These are phyloP conservation scores for Schizochytrium sp. DNA, from an alignment of 108 stramenopile species.

Conservation along the genomic window DNA sequence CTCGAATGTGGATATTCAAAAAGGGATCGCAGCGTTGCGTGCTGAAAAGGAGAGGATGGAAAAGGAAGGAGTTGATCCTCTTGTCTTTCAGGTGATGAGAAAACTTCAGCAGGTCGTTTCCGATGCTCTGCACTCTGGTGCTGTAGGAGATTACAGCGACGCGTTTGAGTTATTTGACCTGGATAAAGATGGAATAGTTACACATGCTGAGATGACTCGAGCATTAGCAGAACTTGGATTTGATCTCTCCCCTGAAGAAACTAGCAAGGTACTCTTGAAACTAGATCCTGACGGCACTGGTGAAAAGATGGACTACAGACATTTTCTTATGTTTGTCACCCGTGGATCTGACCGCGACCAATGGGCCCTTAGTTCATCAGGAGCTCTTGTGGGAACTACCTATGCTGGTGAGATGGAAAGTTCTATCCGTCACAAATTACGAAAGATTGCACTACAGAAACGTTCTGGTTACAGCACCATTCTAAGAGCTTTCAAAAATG, in stretches of 20 bases:
- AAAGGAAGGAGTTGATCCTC: constrained; percentile 33
- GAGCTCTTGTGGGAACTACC: constrained; percentile 37
- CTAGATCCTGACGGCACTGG: constrained; percentile 29
- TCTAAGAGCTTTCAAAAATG: neutral
- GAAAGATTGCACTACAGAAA: constrained; percentile 26
- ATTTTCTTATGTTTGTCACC: constrained; percentile 58
- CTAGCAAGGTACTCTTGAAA: neutral
- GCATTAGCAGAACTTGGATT: constrained; percentile 21
- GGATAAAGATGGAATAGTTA: constrained; percentile 15
- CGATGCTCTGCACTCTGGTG: constrained; percentile 47
- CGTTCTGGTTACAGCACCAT: constrained; percentile 16
- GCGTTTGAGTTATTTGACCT: constrained; percentile 49
- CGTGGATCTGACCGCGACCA: constrained; percentile 56
- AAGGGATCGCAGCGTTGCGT: constrained; percentile 16
- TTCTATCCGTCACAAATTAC: neutral
- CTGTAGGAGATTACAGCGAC: neutral
- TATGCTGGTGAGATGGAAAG: constrained; percentile 50
- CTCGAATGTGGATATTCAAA: constrained; percentile 25
- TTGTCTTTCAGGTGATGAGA: constrained; percentile 50
- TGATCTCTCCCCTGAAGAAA: neutral
- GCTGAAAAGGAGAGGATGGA: constrained; percentile 1
- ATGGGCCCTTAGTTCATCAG: constrained; percentile 49
- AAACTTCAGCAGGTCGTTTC: constrained; percentile 38
- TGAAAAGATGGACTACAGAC: constrained; percentile 46
- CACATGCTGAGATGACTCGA: neutral